phyloP scores from a whole-genome alignment of 2,329 filamentous ascomycete species.

The Xylaria multiplex region DNA sequence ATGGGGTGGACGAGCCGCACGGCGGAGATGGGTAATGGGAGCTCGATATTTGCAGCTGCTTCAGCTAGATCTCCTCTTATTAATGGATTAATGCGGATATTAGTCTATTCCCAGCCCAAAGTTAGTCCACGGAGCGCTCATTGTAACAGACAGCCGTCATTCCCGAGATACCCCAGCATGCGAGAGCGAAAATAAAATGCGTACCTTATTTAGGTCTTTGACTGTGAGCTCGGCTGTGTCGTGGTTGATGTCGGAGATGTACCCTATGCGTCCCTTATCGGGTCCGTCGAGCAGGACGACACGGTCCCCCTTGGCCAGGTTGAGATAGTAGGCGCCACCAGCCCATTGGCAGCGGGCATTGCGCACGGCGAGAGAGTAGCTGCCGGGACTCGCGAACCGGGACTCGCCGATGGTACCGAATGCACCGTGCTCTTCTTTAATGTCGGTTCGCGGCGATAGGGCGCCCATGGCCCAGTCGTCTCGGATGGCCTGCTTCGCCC shows the following conservation, averaged over 20 bases:
- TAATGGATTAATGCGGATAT: constrained; percentile 54
- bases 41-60: constrained; percentile 59
- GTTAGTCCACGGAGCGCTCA: constrained; percentile 26
- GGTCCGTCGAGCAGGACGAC: constrained; percentile 82
- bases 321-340: constrained; percentile 66
- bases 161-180: not conserved
- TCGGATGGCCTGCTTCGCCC: constrained; percentile 66
- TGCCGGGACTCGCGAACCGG: constrained; percentile 41
- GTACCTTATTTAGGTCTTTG: constrained; percentile 71
- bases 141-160: no score
- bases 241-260: constrained; percentile 67
- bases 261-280: constrained; percentile 85
- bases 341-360: constrained; percentile 60
- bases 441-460: constrained; percentile 79
- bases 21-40: constrained; percentile 73
- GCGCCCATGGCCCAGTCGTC: constrained; percentile 85
- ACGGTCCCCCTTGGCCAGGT: constrained; percentile 75
- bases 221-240: constrained; percentile 69
- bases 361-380: constrained; percentile 47
- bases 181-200: constrained; percentile 48
- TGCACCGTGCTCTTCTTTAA: constrained; percentile 65
- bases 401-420: constrained; percentile 66
- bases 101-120: constrained; percentile 46
- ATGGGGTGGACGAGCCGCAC: constrained; percentile 86
- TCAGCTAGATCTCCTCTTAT: constrained; percentile 51